Evolutionary conservation across 805 yeast species (phyloP).

Genomic region (Wickerhamia fluorescens): DNA sequence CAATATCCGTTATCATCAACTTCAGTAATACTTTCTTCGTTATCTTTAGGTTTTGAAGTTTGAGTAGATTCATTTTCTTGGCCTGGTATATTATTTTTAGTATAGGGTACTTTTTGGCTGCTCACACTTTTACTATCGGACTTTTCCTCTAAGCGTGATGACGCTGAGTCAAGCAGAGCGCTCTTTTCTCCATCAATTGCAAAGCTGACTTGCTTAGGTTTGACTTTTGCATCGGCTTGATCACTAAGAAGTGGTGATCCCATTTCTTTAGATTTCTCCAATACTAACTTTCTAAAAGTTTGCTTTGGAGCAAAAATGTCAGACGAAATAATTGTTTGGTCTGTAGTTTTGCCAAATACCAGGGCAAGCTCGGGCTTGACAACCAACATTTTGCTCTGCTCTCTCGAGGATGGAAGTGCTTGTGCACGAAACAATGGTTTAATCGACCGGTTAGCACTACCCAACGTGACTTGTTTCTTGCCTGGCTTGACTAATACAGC

Average conservation of each 20-base stretch:
- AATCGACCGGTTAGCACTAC: conserved; percentile 46
- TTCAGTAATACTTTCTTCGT: conserved; percentile 14
- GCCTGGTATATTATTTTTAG: too few relatives aligned
- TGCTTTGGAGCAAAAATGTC: conserved; percentile 62
- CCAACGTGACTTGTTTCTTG: conserved; percentile 55
- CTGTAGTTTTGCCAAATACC: conserved; percentile 29
- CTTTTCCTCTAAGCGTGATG: background rate
- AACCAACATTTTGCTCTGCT: background rate
- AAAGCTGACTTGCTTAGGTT: conserved; percentile 1
- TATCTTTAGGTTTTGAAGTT: background rate
- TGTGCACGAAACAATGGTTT: conserved; percentile 41
- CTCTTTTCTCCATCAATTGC: conserved; percentile 1
- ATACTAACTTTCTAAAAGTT: conserved; percentile 46
- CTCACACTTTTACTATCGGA: background rate
- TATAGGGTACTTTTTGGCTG: too few relatives aligned
- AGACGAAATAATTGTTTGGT: conserved; percentile 62
- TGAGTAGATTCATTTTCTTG: background rate
- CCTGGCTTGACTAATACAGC: conserved; percentile 19
- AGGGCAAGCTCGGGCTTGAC: background rate
- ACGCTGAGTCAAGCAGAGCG: background rate
- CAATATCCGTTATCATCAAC: conserved; percentile 75
- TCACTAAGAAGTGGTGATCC: conserved; percentile 4
- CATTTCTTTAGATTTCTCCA: conserved; percentile 34
- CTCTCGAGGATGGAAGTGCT: background rate
- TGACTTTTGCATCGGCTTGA: conserved; percentile 1